These are phyloP conservation scores for Kalmanozyma brasiliensis DNA, from an alignment of 1,284 basidiomycete species.

Conservation along the genomic window DNA sequence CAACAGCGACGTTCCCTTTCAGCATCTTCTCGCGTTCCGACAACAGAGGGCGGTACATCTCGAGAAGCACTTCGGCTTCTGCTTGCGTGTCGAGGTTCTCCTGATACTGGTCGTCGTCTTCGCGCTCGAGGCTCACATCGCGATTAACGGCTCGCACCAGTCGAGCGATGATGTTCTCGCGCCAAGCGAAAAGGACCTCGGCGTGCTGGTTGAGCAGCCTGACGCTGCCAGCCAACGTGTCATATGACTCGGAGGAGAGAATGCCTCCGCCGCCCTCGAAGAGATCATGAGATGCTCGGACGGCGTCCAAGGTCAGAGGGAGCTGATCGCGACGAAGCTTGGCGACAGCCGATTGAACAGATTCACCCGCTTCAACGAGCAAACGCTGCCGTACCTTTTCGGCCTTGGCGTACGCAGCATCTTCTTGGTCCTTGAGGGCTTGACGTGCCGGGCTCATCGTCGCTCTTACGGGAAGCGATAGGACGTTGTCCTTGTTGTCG, in stretches of 20 bases:
- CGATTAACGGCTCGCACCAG: constrained; percentile 59
- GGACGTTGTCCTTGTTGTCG: neutral
- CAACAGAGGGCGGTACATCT: constrained; percentile 63
- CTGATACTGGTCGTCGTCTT: constrained; percentile 64
- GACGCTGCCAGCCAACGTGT: constrained; percentile 5
- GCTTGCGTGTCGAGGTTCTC: constrained; percentile 64
- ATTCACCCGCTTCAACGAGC: constrained; percentile 46
- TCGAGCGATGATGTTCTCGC: constrained; percentile 44
- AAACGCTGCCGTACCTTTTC: constrained; percentile 57
- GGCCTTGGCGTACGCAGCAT: constrained; percentile 54
- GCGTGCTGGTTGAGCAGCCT: constrained; percentile 51
- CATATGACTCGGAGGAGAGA: constrained; percentile 13
- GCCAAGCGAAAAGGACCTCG: constrained; percentile 52
- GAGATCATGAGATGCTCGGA: constrained; percentile 16
- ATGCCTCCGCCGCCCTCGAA: constrained; percentile 38
- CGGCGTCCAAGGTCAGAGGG: neutral
- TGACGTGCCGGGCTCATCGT: constrained; percentile 30
- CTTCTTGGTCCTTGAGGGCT: constrained; percentile 44
- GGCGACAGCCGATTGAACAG: constrained; percentile 36
- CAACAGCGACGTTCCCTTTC: constrained; percentile 52
- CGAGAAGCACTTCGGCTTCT: constrained; percentile 62
- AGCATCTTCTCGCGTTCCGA: constrained; percentile 61
- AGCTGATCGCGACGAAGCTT: constrained; percentile 19
- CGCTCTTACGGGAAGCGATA: neutral
- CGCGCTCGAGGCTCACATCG: constrained; percentile 57